These are phyloP conservation scores for Gynochthodes officinalis DNA, from an alignment of 257 asterid genomes.

Conservation along the genomic window DNA sequence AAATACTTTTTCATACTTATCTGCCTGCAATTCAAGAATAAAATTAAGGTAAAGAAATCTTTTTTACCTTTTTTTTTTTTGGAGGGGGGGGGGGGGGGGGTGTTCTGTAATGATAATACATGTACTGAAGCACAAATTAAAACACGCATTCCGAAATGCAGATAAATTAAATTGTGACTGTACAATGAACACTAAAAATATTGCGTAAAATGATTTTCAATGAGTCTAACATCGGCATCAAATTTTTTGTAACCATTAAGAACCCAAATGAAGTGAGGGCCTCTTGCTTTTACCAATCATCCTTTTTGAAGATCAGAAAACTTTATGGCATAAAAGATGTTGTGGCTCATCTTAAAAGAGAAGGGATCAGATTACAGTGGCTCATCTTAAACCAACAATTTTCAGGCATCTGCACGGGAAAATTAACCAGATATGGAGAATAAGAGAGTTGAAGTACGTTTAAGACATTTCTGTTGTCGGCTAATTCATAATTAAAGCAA, in stretches of 20 bases:
- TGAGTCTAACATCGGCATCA: neutral
- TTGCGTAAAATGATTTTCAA: neutral
- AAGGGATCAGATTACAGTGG: neutral
- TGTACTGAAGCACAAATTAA: too few relatives aligned
- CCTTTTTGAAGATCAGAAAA: neutral
- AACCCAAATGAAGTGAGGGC: neutral
- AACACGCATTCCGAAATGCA: too few relatives aligned
- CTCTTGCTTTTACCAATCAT: neutral
- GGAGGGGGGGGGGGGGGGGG: too few relatives aligned
- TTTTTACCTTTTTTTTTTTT: too few relatives aligned
- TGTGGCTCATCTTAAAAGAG: too few relatives aligned
- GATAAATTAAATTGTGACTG: neutral
- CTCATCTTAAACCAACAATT: neutral
- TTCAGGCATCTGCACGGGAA: neutral
- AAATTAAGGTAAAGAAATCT: constrained; percentile 4
- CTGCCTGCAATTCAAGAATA: constrained; percentile 59
- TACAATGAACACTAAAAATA: neutral
- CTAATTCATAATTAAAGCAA: neutral
- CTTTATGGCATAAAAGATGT: neutral
- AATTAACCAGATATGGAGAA: neutral
- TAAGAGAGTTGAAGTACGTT: neutral
- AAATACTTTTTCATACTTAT: constrained; percentile 75
- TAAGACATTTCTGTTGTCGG: neutral
- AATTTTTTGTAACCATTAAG: neutral
- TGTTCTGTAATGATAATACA: too few relatives aligned